Evolutionary conservation across 768 basidiomycete species (phyloP).

Genomic region (Leucogyrophana mollusca): DNA sequence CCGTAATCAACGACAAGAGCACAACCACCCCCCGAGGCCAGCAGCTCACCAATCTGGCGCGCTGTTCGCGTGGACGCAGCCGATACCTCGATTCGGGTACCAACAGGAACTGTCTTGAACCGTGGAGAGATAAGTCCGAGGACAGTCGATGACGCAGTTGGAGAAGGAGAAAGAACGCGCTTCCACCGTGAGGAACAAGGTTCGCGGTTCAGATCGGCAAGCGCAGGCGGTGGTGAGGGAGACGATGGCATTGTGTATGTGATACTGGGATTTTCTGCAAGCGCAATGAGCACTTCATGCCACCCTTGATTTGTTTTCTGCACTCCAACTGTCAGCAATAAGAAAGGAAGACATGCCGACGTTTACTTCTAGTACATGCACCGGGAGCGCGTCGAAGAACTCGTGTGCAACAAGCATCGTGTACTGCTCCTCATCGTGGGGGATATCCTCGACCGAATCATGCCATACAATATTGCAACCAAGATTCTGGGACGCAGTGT

Average conservation of each 20-base stretch:
- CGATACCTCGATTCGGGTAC: conserved; percentile 80
- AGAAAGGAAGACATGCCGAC: background rate
- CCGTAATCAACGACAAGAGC: conserved; percentile 93
- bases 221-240: conserved; percentile 9
- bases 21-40: conserved; percentile 47
- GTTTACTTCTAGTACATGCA: conserved; percentile 82
- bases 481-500: conserved; percentile 19
- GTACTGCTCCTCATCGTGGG: conserved; percentile 48
- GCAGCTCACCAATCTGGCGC: conserved; percentile 62
- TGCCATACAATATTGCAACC: conserved; percentile 64
- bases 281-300: conserved; percentile 79
- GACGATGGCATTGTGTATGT: conserved; percentile 22
- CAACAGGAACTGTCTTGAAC: conserved; percentile 65
- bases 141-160: conserved; percentile 52
- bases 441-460: conserved; percentile 67
- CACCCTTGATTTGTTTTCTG: conserved; percentile 81
- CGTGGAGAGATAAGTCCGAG: conserved; percentile 67
- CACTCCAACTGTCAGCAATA: background rate
- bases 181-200: conserved; percentile 44
- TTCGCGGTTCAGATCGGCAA: conserved; percentile 5
- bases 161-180: conserved; percentile 61
- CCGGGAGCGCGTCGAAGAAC: conserved; percentile 95
- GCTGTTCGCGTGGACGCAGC: conserved; percentile 68
- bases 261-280: conserved; percentile 38
- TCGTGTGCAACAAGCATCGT: conserved; percentile 94